Base-by-base conservation (phyloP, 257 asterid species). In the Lycium ferocissimum region DNA sequence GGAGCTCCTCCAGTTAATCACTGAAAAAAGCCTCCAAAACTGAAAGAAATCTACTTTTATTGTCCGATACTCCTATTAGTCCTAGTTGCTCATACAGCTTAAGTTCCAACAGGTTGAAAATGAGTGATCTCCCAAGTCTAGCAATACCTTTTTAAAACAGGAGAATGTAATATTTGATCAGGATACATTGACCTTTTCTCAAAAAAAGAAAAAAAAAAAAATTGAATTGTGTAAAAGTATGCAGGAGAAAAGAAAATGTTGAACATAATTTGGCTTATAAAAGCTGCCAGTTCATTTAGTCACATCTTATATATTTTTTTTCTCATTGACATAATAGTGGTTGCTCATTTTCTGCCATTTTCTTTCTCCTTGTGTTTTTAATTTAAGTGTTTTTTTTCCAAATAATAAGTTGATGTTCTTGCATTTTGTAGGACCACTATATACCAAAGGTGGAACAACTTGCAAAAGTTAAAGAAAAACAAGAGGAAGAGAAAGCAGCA, bases 391-490 rank as follows among this genome's bases (percentile, higher is more conserved):
- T 47, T 47, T 47, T 12, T 75, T 76, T 76, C 22, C 2, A 14
- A 76, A 53, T 22, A 8, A 76, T 76, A 45, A 51, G 47, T 26
- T 63, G 47, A 53, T 84, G 40, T 84, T 69, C 53, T 76, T 83
- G 67, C 70, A 56, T 84, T 75, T 71, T 76, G 56, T 91, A 95
- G 99, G 97, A 92, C 87, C 91, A 90, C 86, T 94, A 90, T 88
- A 86, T 94, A 54, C 89, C 85, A 70, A 96, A 94, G 92, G 98
- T 95, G 86, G 95, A 92, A 88, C 82, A 95, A 81, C 92, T 95
- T 80, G 98, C 99, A 57, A 95, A 88, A 90, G 84, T 96, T 84
- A 92, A 95, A 82, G 94, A 86, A 84, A 93, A 92, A 84, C 98
- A 93, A 87, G 97, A 94, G 84, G 98, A 94, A 81, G 94, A 96